These are phyloP conservation scores for Cryoendolithus antarcticus DNA, from an alignment of 2,329 filamentous ascomycete genomes.

Conservation along the genomic window DNA sequence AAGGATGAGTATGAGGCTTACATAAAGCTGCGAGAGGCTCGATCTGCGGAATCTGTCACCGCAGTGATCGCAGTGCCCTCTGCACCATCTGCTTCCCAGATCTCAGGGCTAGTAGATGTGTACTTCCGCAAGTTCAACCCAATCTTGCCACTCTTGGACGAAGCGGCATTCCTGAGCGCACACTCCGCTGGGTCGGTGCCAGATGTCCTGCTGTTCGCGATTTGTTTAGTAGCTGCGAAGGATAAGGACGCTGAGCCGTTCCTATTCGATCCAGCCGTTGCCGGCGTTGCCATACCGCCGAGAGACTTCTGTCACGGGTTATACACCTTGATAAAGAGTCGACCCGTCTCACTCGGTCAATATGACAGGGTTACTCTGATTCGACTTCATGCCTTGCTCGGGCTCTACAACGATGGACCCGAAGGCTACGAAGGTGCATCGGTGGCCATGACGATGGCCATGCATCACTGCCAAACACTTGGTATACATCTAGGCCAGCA, in stretches of 20 bases:
- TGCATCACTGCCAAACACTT: conserved; percentile 38
- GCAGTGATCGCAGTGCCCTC: conserved; percentile 18
- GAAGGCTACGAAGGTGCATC: conserved; percentile 36
- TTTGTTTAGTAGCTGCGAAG: conserved; percentile 37
- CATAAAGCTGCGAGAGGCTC: conserved; percentile 13
- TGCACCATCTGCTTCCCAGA: conserved; percentile 2
- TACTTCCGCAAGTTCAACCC: conserved; percentile 36
- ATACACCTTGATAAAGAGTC: conserved; percentile 30
- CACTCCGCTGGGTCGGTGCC: conserved; percentile 25
- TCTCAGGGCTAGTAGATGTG: conserved; percentile 26
- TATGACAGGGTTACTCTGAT: conserved; percentile 37
- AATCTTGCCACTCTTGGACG: conserved; percentile 34
- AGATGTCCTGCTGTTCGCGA: conserved; percentile 30
- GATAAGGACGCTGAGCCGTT: conserved; percentile 29
- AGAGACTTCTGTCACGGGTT: conserved; percentile 33
- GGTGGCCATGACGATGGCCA: conserved; percentile 35
- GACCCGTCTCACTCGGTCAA: conserved; percentile 29
- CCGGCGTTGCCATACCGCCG: conserved; percentile 12
- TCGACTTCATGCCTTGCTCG: conserved; percentile 34
- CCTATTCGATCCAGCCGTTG: conserved; percentile 19
- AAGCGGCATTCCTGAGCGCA: conserved; percentile 28
- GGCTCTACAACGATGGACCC: conserved; percentile 35
- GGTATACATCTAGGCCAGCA: conserved; percentile 32
- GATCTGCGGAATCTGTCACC: conserved; percentile 14
- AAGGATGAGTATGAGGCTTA: conserved; percentile 19